A percentile compares a stretch with the other conserved stretches of the same genome.
Conservation (phyloP, 2,329 filamentous ascomycete species). For the Alternaria novae-zelandiae region DNA sequence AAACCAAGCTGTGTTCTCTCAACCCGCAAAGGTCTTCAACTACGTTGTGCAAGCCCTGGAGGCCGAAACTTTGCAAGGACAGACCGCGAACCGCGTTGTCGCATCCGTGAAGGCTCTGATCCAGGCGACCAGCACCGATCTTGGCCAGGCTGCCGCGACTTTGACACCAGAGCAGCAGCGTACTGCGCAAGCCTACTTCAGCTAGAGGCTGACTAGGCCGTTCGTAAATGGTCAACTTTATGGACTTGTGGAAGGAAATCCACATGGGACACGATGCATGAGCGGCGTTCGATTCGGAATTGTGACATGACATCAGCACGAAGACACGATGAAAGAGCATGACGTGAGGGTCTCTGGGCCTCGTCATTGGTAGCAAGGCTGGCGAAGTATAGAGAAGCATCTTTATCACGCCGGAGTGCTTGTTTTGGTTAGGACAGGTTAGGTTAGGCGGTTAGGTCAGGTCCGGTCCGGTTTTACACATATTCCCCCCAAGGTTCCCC, state of each 20-base stretch:
- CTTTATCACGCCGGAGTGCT: not conserved
- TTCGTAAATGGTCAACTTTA: not conserved
- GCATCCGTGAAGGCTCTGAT: conserved; percentile 79
- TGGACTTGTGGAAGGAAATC: not conserved
- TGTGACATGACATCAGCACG: not conserved
- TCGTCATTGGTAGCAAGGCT: not conserved
- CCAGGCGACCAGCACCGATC: conserved; percentile 74
- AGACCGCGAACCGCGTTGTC: conserved; percentile 79
- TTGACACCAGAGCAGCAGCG: conserved; percentile 82
- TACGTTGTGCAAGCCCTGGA: conserved; percentile 89
- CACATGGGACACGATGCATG: conserved; percentile 10
- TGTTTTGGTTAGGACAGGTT: conserved; percentile 18
- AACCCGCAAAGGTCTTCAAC: conserved; percentile 82
- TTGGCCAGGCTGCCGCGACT: conserved; percentile 74
- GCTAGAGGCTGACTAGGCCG: conserved; percentile 51
- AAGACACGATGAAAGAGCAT: not conserved
- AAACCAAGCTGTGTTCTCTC: conserved; percentile 79
- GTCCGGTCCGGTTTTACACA: conserved; percentile 12
- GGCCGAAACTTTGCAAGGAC: conserved; percentile 85
- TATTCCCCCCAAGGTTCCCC: conserved; percentile 24
- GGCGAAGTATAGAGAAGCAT: not conserved
- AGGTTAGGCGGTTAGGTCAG: not conserved
- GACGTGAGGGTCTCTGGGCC: not conserved
- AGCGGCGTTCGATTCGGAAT: conserved; percentile 2
- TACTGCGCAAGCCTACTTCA: conserved; percentile 78